Conservation (phyloP, 108 stramenopile species). For the Cyclotella baltica region DNA sequence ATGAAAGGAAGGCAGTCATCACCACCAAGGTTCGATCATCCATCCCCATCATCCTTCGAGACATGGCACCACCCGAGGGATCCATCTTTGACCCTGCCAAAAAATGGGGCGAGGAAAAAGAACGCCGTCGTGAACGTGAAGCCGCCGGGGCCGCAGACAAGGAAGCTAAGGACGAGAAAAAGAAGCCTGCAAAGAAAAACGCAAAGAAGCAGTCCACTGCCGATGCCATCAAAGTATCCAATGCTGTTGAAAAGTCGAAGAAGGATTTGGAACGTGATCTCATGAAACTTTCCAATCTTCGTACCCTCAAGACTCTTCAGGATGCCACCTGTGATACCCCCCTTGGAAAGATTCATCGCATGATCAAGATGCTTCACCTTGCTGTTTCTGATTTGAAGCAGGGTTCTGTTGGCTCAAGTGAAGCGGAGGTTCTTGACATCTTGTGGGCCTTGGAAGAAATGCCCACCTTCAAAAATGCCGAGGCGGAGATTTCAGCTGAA, state of each 20-base stretch:
- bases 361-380: slow-evolving; percentile 95
- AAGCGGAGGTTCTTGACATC: slow-evolving; percentile 93
- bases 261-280: slow-evolving; percentile 89
- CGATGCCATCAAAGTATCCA: slow-evolving; percentile 91
- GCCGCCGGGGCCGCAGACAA: slow-evolving; percentile 37
- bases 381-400: slow-evolving; percentile 79
- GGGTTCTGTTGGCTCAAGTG: slow-evolving; percentile 72
- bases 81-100: slow-evolving; percentile 87
- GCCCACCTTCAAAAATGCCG: slow-evolving; percentile 80
- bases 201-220: slow-evolving; percentile 83
- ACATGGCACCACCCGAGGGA: slow-evolving; percentile 92
- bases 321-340: slow-evolving; percentile 90
- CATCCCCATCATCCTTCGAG: slow-evolving; percentile 91
- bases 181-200: slow-evolving; percentile 62
- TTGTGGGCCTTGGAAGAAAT: slow-evolving; percentile 96
- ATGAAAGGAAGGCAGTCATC: slow-evolving; percentile 69
- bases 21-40: slow-evolving; percentile 80
- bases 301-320: slow-evolving; percentile 87
- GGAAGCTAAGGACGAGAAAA: slow-evolving; percentile 56
- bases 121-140: slow-evolving; percentile 65
- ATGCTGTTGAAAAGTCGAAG: slow-evolving; percentile 85
- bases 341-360: slow-evolving; percentile 93
- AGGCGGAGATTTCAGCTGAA: slow-evolving; percentile 73
- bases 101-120: slow-evolving; percentile 90
- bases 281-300: slow-evolving; percentile 91